Percentiles rank a stretch among this genome's conserved stretches.
These are phyloP conservation scores for Adansonia grandidieri DNA, from an alignment of 441 rosid genomes.

Conservation along the genomic window DNA sequence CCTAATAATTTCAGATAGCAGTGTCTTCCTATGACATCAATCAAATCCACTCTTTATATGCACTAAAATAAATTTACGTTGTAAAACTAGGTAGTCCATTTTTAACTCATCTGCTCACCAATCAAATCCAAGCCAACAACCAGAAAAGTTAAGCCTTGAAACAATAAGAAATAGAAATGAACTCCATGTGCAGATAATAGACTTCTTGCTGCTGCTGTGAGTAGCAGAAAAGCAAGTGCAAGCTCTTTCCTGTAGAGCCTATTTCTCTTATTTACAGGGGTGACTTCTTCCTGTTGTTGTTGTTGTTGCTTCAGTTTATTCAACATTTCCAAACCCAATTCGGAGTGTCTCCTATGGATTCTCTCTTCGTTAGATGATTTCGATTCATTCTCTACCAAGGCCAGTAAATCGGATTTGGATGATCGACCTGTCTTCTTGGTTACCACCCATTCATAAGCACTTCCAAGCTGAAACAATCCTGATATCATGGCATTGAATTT, in stretches of 20 bases:
- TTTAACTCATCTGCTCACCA: neutral
- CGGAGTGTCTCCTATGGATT: constrained; percentile 1
- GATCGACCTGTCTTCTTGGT: constrained; percentile 5
- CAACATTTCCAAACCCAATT: neutral
- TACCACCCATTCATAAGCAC: constrained; percentile 2
- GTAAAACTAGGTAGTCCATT: neutral
- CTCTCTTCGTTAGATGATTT: neutral
- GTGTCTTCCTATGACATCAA: neutral
- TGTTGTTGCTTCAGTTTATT: neutral
- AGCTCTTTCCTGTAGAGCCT: neutral
- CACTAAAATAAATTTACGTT: neutral
- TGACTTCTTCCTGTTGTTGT: neutral
- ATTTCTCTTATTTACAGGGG: constrained; percentile 1
- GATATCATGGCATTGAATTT: constrained; percentile 11
- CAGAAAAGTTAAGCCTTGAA: neutral
- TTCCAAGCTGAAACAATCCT: neutral
- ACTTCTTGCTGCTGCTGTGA: constrained; percentile 2
- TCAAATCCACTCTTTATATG: constrained; percentile 3
- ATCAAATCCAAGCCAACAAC: constrained; percentile 10
- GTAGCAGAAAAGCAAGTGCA: neutral
- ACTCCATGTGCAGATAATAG: constrained; percentile 8
- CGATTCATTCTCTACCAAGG: neutral
- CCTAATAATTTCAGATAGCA: constrained; percentile 1
- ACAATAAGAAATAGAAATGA: constrained; percentile 7
- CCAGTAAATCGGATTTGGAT: neutral